Evolutionary conservation across 768 basidiomycete species (phyloP).

Genomic region (Russula griseocarnosa): DNA sequence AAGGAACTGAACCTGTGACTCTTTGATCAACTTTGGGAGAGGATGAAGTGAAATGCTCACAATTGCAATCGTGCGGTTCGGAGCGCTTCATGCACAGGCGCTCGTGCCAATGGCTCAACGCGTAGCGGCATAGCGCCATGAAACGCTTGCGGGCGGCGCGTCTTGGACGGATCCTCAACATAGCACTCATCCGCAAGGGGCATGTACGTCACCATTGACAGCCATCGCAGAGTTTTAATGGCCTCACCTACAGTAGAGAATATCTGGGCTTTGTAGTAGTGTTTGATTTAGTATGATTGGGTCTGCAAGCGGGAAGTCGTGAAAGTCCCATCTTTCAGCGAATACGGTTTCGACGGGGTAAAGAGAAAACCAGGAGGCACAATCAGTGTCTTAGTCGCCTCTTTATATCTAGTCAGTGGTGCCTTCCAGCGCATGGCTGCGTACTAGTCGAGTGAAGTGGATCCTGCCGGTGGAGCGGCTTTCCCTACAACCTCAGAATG

Average conservation of each 20-base stretch:
- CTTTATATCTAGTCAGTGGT: too few relatives aligned
- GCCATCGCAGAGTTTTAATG: background rate
- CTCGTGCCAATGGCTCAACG: too few relatives aligned
- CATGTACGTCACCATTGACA: background rate
- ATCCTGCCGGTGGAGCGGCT: too few relatives aligned
- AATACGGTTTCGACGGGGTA: background rate
- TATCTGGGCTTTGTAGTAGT: background rate
- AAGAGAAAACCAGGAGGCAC: background rate
- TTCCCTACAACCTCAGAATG: too few relatives aligned
- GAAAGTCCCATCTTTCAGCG: background rate
- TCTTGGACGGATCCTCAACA: background rate
- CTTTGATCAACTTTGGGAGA: background rate
- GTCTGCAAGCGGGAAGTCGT: background rate
- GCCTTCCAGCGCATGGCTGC: too few relatives aligned
- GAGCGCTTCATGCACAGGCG: background rate
- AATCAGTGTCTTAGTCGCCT: background rate
- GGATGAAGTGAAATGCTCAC: background rate
- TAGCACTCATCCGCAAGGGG: background rate
- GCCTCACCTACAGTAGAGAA: background rate
- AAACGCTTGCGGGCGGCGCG: background rate
- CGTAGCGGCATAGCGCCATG: background rate
- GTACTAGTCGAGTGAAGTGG: too few relatives aligned
- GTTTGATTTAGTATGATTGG: background rate
- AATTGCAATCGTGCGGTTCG: background rate
- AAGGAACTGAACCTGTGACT: background rate